phyloP scores from a whole-genome alignment of 2,329 filamentous ascomycete genomes.

The Lasiodiplodia citricola region DNA sequence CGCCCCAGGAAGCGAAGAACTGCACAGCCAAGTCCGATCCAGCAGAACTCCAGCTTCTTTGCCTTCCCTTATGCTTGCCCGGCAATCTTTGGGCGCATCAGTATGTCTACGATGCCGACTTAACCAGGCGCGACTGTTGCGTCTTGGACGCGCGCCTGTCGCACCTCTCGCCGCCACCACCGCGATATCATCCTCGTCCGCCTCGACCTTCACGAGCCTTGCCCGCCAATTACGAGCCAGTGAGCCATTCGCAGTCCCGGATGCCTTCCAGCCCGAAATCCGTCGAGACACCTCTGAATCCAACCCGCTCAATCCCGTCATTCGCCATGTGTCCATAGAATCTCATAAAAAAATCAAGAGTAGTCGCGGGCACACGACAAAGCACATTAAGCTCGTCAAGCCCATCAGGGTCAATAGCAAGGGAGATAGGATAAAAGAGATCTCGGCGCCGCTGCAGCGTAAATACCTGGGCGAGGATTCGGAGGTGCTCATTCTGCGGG shows the following conservation, averaged over 20 bases:
- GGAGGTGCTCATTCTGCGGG: constrained; percentile 43
- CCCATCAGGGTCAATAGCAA: constrained; percentile 32
- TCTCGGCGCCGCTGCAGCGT: constrained; percentile 36
- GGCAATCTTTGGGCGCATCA: constrained; percentile 42
- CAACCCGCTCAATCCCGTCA: background rate
- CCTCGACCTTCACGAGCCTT: constrained; percentile 26
- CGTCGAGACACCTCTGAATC: background rate
- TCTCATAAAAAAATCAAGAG: too few relatives aligned
- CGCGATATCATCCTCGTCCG: constrained; percentile 30
- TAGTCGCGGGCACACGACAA: background rate
- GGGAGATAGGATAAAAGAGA: constrained; percentile 34
- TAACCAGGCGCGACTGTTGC: constrained; percentile 32
- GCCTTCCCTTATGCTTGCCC: constrained; percentile 41
- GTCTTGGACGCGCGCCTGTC: background rate
- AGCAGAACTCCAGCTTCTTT: constrained; percentile 19
- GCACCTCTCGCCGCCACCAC: constrained; percentile 1
- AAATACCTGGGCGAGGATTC: constrained; percentile 42
- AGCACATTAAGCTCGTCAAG: background rate
- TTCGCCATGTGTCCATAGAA: background rate
- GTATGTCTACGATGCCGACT: constrained; percentile 48
- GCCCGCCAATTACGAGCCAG: constrained; percentile 27
- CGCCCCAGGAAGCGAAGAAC: background rate
- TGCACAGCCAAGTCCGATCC: constrained; percentile 7
- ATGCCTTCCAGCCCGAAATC: background rate
- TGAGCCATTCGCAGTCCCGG: constrained; percentile 33